These are phyloP conservation scores for Candida palmyrensis DNA, from an alignment of 805 yeast species.

Conservation along the genomic window DNA sequence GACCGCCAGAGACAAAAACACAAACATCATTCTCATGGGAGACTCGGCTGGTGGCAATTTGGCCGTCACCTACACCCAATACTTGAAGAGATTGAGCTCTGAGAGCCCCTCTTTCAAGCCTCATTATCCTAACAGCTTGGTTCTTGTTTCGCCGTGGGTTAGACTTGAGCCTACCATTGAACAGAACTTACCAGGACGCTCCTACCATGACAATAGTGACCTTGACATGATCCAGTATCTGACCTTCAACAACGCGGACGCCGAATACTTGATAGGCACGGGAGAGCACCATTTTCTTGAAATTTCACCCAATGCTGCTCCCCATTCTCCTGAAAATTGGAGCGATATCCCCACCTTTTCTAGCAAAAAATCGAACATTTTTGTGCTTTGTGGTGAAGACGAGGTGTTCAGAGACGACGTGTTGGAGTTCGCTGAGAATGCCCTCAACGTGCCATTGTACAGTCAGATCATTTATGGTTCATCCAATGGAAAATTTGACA, in stretches of 20 bases:
- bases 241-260: conserved; percentile 3
- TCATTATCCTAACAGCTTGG: conserved; percentile 20
- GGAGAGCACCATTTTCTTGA: conserved; percentile 8
- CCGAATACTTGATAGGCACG: conserved; percentile 9
- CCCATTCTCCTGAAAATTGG: conserved; percentile 27
- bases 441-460: conserved; percentile 23
- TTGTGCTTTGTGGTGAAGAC: conserved; percentile 35
- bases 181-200: conserved; percentile 23
- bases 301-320: conserved; percentile 22
- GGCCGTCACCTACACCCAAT: conserved; percentile 24
- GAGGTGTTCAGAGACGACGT: conserved; percentile 38
- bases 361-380: conserved; percentile 20
- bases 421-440: conserved; percentile 27
- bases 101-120: conserved; percentile 6
- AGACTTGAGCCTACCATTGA: conserved; percentile 18
- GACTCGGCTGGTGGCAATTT: conserved; percentile 43
- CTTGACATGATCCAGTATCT: conserved; percentile 17
- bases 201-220: conserved; percentile 25
- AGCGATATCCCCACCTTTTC: conserved; percentile 24
- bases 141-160: conserved; percentile 37
- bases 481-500: conserved; percentile 14
- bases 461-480: conserved; percentile 19
- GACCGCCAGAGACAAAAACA: conserved; percentile 14
- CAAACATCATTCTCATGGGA: conserved; percentile 33
- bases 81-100: conserved; percentile 12